Evolutionary conservation across 2,329 filamentous ascomycete species (phyloP).

Genomic region (Amylocarpus encephaloides): DNA sequence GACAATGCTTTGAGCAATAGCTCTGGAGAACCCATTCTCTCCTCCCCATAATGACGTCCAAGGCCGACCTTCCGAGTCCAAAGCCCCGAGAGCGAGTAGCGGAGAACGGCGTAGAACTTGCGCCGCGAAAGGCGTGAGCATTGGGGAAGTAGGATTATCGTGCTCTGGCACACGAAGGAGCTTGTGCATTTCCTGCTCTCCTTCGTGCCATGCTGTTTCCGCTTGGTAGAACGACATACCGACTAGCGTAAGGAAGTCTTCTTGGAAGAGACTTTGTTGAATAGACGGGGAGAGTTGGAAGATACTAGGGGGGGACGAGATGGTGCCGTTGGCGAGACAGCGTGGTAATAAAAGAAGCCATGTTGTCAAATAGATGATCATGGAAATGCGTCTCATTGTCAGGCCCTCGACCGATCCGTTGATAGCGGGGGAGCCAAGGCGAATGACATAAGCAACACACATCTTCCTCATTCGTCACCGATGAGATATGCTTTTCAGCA

Average conservation of each 20-base stretch:
- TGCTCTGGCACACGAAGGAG: slow-evolving; percentile 51
- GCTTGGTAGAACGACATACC: slow-evolving; percentile 32
- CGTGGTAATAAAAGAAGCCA: not conserved
- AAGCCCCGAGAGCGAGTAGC: slow-evolving; percentile 65
- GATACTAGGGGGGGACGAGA: slow-evolving; percentile 1
- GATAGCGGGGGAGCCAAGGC: not conserved
- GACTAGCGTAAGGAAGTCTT: not conserved
- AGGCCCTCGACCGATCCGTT: not conserved
- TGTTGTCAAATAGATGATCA: not conserved
- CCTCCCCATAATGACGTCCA: slow-evolving; percentile 82
- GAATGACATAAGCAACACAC: too few species aligned
- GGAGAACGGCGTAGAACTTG: slow-evolving; percentile 56
- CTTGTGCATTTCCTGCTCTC: slow-evolving; percentile 59
- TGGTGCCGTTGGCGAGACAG: not conserved
- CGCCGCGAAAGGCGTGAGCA: slow-evolving; percentile 55
- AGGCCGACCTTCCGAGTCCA: slow-evolving; percentile 58
- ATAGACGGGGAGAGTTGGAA: not conserved
- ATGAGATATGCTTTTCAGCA: too few species aligned
- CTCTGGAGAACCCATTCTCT: slow-evolving; percentile 57
- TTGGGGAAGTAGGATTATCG: slow-evolving; percentile 61
- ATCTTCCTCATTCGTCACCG: too few species aligned
- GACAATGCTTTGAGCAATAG: slow-evolving; percentile 56
- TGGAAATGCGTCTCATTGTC: not conserved
- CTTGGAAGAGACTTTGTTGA: not conserved
- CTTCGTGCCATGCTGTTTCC: slow-evolving; percentile 52